Evolutionary conservation across 2,329 filamentous ascomycete species (phyloP), one percentile per base, ranked within the genome.

Genomic region (Penicillium thymicola): DNA sequence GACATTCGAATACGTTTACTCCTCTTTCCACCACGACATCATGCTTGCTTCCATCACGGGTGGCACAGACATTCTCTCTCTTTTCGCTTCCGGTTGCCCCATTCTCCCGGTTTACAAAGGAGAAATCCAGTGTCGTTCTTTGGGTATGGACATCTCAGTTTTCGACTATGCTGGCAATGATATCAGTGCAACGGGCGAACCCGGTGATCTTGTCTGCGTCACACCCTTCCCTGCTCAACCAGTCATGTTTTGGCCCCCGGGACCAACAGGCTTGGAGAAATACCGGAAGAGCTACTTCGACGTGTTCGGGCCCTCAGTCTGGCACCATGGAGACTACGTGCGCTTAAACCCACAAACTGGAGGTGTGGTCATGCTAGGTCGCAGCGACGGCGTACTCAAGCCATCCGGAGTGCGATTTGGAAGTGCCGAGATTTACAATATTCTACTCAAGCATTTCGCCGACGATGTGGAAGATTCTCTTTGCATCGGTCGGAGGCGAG

Each of bases 311-410:
- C 77, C 81, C 0, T 78, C 79, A 1, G 77, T 82, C 18, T 97
- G 94, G 94, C 92, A 96, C 70, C 93, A 99, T 69, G 93, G 93
- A 30, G 94, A 99, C 74, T 97, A 97, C 70, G 85, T 97, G 34
- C 79, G 83, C 23, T 78, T 89, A 68, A 88, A 92, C 65, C 82
- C 85, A 0, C 68, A 76, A 16, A 94, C 90, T 0, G 87, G 90
- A 13, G 90, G 92, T 0, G 77, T 97, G 10, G 81, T 91, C 63
- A 97, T 97, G 93, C 82, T 97, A 0, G 93, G 94, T 3, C 84
- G 93, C 27, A 94, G 89, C 50, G 93, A 99, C 67, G 94, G 94
- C 4, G 90, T 97, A 6, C 78, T 99, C 14, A 99, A 99, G 71
- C 94, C 94, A 0, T 85, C 88, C 0, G 94, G 94, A 2, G 91